These are phyloP conservation scores for Phytophthora pinifolia DNA, from an alignment of 352 stramenopile species.

Conservation along the genomic window DNA sequence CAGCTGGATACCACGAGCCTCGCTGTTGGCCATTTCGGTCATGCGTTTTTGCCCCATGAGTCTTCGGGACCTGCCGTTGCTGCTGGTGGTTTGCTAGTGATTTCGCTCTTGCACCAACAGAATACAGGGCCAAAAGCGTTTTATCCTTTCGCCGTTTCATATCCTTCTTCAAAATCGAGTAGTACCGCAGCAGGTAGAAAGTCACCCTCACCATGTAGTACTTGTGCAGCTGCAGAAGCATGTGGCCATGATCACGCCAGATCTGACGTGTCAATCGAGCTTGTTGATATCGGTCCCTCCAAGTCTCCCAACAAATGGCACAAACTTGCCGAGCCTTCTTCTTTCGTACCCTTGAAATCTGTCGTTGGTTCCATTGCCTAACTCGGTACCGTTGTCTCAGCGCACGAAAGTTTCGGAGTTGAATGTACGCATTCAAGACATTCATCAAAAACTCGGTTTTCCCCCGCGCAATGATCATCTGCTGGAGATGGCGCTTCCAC, in stretches of 20 bases:
- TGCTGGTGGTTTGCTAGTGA: conserved; percentile 9
- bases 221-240: conserved; percentile 58
- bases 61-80: conserved; percentile 10
- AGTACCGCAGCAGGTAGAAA: conserved; percentile 62
- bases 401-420: conserved; percentile 56
- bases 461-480: conserved; percentile 60
- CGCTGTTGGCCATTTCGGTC: conserved; percentile 13
- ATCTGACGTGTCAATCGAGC: conserved; percentile 35
- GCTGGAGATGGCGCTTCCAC: conserved; percentile 74
- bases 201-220: conserved; percentile 58
- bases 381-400: conserved; percentile 34
- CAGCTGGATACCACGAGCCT: conserved; percentile 5
- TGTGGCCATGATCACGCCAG: conserved; percentile 50
- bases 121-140: conserved; percentile 33
- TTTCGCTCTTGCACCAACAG: conserved; percentile 22
- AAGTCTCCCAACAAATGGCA: conserved; percentile 35
- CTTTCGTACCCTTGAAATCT: conserved; percentile 28
- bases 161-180: conserved; percentile 55
- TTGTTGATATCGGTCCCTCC: conserved; percentile 28
- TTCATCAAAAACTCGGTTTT: conserved; percentile 61
- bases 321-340: conserved; percentile 25
- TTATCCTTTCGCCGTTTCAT: conserved; percentile 41
- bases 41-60: not conserved
- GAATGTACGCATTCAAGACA: conserved; percentile 58
- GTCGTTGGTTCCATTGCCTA: conserved; percentile 34